Conservation (phyloP, 2,329 filamentous ascomycete genomes). For the Penicillium sp. region DNA sequence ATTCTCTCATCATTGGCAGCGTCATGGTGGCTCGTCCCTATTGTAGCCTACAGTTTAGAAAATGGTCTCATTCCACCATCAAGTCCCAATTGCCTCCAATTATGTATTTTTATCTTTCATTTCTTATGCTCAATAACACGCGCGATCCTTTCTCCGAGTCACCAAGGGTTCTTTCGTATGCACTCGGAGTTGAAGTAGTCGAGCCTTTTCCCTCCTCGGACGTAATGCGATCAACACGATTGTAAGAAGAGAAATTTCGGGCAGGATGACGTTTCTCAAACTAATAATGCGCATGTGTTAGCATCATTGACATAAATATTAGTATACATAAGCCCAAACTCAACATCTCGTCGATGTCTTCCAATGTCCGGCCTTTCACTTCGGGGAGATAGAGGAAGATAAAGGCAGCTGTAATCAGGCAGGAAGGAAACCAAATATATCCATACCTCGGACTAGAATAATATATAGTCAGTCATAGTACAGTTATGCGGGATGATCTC, state of each 20-base stretch:
- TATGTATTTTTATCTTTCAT: too few species aligned
- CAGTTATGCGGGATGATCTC: neutral
- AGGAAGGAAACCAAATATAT: slow-evolving; percentile 52
- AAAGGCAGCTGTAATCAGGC: slow-evolving; percentile 20
- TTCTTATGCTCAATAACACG: too few species aligned
- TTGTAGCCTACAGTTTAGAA: too few species aligned
- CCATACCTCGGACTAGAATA: slow-evolving; percentile 50
- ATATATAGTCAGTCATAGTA: neutral
- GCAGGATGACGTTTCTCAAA: slow-evolving; percentile 41
- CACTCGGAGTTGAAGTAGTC: neutral
- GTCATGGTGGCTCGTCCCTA: too few species aligned
- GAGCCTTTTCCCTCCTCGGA: slow-evolving; percentile 9
- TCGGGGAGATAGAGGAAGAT: slow-evolving; percentile 55
- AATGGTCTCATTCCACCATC: too few species aligned
- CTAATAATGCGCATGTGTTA: slow-evolving; percentile 15
- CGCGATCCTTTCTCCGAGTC: slow-evolving; percentile 17
- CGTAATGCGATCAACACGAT: slow-evolving; percentile 32
- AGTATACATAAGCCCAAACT: neutral
- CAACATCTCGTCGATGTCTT: slow-evolving; percentile 58
- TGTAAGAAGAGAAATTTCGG: slow-evolving; percentile 39
- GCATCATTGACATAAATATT: neutral
- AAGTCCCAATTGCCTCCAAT: too few species aligned
- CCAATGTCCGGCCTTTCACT: slow-evolving; percentile 54
- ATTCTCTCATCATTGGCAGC: too few species aligned
- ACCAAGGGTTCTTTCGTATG: neutral